These are phyloP conservation scores for Gleditsia sinensis DNA, from an alignment of 306 rosid species.

Conservation along the genomic window DNA sequence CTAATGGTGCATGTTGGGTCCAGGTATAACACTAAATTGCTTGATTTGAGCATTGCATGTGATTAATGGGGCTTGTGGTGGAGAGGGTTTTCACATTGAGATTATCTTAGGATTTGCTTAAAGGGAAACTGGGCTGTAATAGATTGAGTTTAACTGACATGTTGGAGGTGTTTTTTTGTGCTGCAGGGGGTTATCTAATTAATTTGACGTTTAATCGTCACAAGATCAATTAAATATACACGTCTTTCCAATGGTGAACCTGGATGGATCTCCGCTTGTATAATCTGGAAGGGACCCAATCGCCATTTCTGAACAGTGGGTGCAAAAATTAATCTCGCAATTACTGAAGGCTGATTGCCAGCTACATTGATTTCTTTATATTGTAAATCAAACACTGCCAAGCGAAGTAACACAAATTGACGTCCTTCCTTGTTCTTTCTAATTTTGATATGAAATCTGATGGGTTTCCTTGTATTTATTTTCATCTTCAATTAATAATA, in stretches of 20 bases:
- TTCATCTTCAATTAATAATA: not conserved
- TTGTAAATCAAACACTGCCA: not conserved
- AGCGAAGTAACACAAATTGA: not conserved
- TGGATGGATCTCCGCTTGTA: not conserved
- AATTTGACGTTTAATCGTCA: too few relatives aligned
- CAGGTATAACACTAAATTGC: not conserved
- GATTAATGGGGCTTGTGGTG: too few relatives aligned
- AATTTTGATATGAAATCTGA: not conserved
- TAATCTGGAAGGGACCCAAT: not conserved
- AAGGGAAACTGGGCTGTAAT: too few relatives aligned
- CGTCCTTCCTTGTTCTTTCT: not conserved
- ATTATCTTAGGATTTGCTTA: too few relatives aligned
- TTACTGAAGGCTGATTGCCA: not conserved
- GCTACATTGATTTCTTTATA: not conserved
- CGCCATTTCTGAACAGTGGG: not conserved
- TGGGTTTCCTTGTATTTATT: not conserved
- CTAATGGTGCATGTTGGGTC: not conserved
- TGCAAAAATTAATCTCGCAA: not conserved
- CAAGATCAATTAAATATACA: not conserved
- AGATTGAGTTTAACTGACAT: too few relatives aligned
- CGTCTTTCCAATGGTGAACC: not conserved
- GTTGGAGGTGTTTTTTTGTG: too few relatives aligned
- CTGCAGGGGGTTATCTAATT: too few relatives aligned
- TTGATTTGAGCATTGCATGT: not conserved
- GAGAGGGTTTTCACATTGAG: too few relatives aligned